Conservation (phyloP, 139 green algal species). For the Edaphochlamys debaryana region DNA sequence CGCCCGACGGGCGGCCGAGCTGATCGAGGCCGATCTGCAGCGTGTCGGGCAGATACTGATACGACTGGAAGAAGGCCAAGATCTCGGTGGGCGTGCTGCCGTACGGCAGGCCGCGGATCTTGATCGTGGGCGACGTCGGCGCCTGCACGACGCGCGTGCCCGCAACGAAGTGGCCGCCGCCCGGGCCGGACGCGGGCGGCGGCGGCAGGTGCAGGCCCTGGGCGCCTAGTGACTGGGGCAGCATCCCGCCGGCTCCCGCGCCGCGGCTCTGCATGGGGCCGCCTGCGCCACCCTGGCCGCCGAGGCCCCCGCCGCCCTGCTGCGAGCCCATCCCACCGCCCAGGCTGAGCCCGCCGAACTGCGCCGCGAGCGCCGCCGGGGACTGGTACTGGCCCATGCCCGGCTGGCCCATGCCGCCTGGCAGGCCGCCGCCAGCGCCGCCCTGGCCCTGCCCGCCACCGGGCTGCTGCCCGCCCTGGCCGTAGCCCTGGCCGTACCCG, state of each 20-base stretch:
- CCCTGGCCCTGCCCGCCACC: too few relatives aligned
- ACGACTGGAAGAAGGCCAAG: slow-evolving; percentile 69
- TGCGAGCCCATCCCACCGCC: not conserved
- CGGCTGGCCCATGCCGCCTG: too few relatives aligned
- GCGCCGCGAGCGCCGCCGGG: slow-evolving; percentile 25
- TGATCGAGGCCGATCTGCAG: slow-evolving; percentile 73
- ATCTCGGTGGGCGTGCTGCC: slow-evolving; percentile 53
- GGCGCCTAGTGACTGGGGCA: not conserved
- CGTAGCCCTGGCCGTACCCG: not conserved
- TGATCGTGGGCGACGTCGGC: slow-evolving; percentile 42
- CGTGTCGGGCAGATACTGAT: slow-evolving; percentile 64
- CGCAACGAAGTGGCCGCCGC: not conserved
- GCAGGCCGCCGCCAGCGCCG: too few relatives aligned
- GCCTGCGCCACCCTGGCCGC: not conserved
- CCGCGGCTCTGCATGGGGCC: not conserved
- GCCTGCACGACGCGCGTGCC: slow-evolving; percentile 37
- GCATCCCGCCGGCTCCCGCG: not conserved
- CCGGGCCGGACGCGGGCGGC: not conserved
- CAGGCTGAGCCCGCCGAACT: slow-evolving; percentile 25
- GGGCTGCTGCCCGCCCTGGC: not conserved
- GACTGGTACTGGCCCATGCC: slow-evolving; percentile 6
- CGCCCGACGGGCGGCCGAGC: slow-evolving; percentile 62
- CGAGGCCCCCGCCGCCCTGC: slow-evolving; percentile 1
- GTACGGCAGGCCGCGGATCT: slow-evolving; percentile 73
- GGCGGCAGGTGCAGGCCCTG: not conserved